Evolutionary conservation across 768 basidiomycete species (phyloP).

Genomic region (Kwoniella mangroviensis): DNA sequence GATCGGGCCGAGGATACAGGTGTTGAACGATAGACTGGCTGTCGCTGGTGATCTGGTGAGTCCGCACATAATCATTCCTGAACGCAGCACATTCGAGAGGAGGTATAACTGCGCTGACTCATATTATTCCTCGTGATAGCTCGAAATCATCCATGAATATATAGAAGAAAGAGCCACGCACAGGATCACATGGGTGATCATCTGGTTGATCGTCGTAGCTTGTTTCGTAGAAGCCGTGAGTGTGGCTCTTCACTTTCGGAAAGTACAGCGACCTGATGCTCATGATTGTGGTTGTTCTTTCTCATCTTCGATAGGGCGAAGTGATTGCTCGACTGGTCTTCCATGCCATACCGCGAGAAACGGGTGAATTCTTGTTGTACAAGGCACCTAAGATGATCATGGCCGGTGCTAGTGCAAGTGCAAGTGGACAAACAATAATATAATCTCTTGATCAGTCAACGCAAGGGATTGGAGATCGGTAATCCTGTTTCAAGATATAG

Average conservation of each 20-base stretch:
- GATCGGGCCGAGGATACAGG: slow-evolving; percentile 78
- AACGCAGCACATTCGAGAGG: no score
- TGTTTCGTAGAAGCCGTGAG: slow-evolving; percentile 81
- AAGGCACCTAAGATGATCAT: slow-evolving; percentile 28
- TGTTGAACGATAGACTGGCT: slow-evolving; percentile 82
- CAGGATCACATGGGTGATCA: slow-evolving; percentile 81
- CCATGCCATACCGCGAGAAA: slow-evolving; percentile 40
- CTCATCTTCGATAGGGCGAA: slow-evolving; percentile 41
- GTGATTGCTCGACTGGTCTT: slow-evolving; percentile 53
- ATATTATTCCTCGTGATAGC: slow-evolving; percentile 59
- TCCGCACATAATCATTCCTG: background rate
- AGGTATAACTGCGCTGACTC: background rate
- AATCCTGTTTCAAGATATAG: no score
- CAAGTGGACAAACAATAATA: background rate
- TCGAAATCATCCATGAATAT: slow-evolving; percentile 91
- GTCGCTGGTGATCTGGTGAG: slow-evolving; percentile 84
- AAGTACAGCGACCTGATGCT: background rate
- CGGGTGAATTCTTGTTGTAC: slow-evolving; percentile 42
- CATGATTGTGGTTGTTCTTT: background rate
- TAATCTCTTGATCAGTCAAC: background rate
- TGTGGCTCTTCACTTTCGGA: background rate
- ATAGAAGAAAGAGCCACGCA: slow-evolving; percentile 88
- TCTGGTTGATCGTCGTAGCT: slow-evolving; percentile 87
- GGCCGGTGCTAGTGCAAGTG: background rate
- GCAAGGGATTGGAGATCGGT: no score